Base-by-base conservation (phyloP, 2,329 filamentous ascomycete species). In the Fusarium zealandicum region DNA sequence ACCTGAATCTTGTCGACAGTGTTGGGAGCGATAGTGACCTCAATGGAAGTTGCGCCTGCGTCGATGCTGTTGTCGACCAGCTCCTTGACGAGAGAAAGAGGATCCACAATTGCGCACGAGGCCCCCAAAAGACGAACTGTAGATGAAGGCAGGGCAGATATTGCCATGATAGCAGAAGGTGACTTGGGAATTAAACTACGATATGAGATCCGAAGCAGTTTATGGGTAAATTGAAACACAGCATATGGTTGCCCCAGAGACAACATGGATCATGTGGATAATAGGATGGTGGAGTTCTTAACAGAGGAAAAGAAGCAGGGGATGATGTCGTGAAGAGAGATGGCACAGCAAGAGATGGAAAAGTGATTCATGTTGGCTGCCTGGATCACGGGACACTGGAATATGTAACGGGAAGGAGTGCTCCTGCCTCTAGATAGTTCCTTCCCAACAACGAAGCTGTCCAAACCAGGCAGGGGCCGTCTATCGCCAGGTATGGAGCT, bases 61-160 rank as follows among this genome's bases (percentile, higher is more conserved):
- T 93, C 90, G 16, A 93, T 80, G 36, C 89, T 81, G 70, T 93
- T 93, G 64, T 93, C 90, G 27, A 93, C 72, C 4, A 93, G 83
- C 72, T 93, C 90, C 68, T 93, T 93, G 63, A 92, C 82, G 3
- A 90, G 74, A 10, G 82, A 81, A 11, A 78, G 74, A 0, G 89
- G 81, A 7, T 83, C 82, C 5, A 81, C 77, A 42, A 92, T 79
- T 38, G 81, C 78, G 61, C 86, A 78, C 3, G 83, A 78, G 7
- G 88, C 85, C 30, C 85, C 82, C 6, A 93, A 76, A 10, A 83
- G 79, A 39, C 80, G 80, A 17, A 81, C 75, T 12, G 82, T 79
- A 3, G 76, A 72, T 31, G 75, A 64, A 2, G 83, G 74, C 7
- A 88, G 75, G 17, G 76, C 68, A 49, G 70, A 67, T 51, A 88